Base-by-base conservation (phyloP, 768 basidiomycete species). In the Clitopilus hobsonii region DNA sequence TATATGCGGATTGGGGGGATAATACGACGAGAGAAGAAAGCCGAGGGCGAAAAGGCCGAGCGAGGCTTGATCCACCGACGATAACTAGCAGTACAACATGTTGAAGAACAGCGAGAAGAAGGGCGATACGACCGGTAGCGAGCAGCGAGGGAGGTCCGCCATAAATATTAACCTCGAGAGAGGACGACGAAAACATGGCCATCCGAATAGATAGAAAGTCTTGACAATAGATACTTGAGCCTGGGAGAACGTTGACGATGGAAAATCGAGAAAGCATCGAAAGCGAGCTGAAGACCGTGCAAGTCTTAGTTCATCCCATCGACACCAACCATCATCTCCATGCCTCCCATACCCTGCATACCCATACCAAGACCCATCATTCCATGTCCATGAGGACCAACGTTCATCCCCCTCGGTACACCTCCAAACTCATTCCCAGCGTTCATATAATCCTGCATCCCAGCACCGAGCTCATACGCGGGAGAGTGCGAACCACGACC, bases 391-490 rank as follows among this genome's bases (percentile, higher is more conserved):
- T 55, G 49, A n/a, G n/a, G n/a, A 18, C 30, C 30, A 26, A 51
- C 32, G 50, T 38, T 16, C 54, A 54, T 47, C 30, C 24, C 22
- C 54, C 55, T 32, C 52, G 16, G 47, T 25, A 25, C 57, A 4
- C 16, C 29, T 1, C 53, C 54, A 10, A 14, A 29, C 22, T 49
- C 23, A 6, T 20, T 5, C 53, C 53, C 49, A 48, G 24, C 26
- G 2, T 53, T 30, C 20, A 54, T 56, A 2, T 51, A 56, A 13
- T 58, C 56, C 2, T 16, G 3, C 11, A 45, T 45, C 6, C 41
- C 41, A 23, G 41, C 11, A 45, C 60, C 63, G 7, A 64, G 51
- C 51, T 64, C 63, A 56, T 64, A 64, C 3, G 53, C 57, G 26
- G 62, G 62, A 14, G 54, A 56, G 26, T 52, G 49, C 28, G 54